Base-by-base conservation (phyloP, 2,329 filamentous ascomycete genomes). In the Apiospora saccharicola region DNA sequence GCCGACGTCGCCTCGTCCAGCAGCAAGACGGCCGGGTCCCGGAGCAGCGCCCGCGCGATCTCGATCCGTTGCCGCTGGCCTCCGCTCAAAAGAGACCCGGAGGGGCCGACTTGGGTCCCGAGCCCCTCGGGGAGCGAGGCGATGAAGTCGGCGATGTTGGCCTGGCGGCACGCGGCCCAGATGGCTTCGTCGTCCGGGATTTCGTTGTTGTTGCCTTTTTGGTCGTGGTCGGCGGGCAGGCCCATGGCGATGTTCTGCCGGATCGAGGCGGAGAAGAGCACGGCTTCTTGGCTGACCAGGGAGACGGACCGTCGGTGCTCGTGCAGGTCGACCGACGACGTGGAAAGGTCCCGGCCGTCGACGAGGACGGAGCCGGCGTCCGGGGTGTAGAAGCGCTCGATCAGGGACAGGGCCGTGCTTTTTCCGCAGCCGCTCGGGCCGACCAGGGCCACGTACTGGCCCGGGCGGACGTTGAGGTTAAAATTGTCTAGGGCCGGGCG, bases 391-490 rank as follows among this genome's bases (percentile, higher is more conserved):
- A 85, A 85, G 2, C 85, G 82, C 73, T 86, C 83, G 0, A 88
- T 79, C 74, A 88, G 81, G 16, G 86, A 85, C 70, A 92, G 85
- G 71, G 90, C 88, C 0, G 90, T 92, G 1, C 87, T 89, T 77
- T 92, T 92, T 1, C 89, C 89, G 71, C 87, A 89, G 6, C 89
- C 88, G 0, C 86, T 87, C 19, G 86, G 81, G 2, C 89, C 89
- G 0, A 90, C 88, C 26, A 90, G 82, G 0, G 88, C 89, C 4
- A 87, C 81, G 68, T 86, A 89, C 53, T 88, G 83, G 22, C 87
- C 86, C 6, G 83, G 83, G 70, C 82, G 76, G 74, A 87, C 83
- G 72, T 83, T 69, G 22, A 87, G 81, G 43, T 83, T 77, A 4
- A 90, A 79, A 1, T 86, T 83, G 4, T 83, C 79, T 1, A 88